A percentile compares a stretch with the other conserved stretches of the same genome.
Conservation (phyloP, 2,329 filamentous ascomycete genomes). For the Escovopsis sp. region DNA sequence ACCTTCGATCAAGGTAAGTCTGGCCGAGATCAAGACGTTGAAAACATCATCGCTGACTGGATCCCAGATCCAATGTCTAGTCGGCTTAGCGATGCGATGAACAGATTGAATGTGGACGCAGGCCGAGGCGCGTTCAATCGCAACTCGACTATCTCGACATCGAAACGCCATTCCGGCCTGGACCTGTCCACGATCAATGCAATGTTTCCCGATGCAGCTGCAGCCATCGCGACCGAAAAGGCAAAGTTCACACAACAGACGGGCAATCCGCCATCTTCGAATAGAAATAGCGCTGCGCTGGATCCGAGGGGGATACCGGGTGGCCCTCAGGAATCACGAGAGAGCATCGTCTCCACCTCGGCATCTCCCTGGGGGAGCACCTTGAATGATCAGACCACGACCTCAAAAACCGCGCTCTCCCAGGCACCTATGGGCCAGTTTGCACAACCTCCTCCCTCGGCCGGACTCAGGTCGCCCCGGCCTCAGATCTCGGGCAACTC, state of each 20-base stretch:
- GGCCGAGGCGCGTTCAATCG: conserved; percentile 76
- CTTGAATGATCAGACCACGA: conserved; percentile 33
- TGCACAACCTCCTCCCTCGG: conserved; percentile 61
- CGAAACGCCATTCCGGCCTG: conserved; percentile 88
- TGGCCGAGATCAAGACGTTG: neutral
- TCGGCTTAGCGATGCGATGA: conserved; percentile 91
- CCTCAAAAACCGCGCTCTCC: conserved; percentile 58
- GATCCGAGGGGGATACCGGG: conserved; percentile 63
- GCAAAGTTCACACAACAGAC: conserved; percentile 94
- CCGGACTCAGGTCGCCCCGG: conserved; percentile 63
- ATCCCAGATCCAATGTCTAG: conserved; percentile 83
- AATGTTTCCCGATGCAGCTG: conserved; percentile 97
- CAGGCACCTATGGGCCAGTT: conserved; percentile 91
- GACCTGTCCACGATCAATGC: conserved; percentile 89
- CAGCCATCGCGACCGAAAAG: conserved; percentile 96
- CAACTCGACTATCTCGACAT: conserved; percentile 53
- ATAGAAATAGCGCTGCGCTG: conserved; percentile 75
- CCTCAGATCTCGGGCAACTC: conserved; percentile 50
- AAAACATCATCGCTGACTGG: conserved; percentile 6
- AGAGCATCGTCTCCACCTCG: conserved; percentile 10
- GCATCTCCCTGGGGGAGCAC: conserved; percentile 62
- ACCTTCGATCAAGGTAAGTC: conserved; percentile 85
- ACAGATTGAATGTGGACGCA: conserved; percentile 76
- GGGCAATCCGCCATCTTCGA: conserved; percentile 75
- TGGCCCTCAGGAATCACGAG: conserved; percentile 24